Conservation (phyloP, 2,329 filamentous ascomycete species). For the Diaporthe nobilis region DNA sequence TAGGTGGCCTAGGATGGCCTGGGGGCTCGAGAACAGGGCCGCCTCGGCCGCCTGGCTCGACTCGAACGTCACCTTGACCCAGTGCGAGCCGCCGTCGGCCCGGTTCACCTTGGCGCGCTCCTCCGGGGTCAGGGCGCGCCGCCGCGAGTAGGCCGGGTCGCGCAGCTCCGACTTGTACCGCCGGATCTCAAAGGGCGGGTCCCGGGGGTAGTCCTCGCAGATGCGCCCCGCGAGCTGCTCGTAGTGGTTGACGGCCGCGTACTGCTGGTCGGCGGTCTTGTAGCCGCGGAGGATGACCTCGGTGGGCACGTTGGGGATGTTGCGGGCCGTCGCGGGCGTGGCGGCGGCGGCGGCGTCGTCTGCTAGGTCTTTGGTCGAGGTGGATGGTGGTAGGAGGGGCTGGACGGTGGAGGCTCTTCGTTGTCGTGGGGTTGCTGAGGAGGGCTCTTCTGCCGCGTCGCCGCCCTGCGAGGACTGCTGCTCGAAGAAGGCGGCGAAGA, state of each 20-base stretch:
- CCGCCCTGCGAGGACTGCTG: conserved; percentile 59
- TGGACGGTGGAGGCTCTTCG: conserved; percentile 42
- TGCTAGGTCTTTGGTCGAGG: conserved; percentile 40
- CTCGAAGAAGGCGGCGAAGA: conserved; percentile 71
- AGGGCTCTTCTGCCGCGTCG: conserved; percentile 46
- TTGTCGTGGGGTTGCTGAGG: conserved; percentile 33
- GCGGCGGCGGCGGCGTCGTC: conserved; percentile 36
- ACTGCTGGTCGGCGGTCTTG: conserved; percentile 74
- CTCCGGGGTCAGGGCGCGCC: conserved; percentile 75
- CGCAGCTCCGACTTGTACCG: conserved; percentile 82
- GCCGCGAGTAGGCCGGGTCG: conserved; percentile 78
- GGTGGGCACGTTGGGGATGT: conserved; percentile 62
- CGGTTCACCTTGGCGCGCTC: conserved; percentile 85
- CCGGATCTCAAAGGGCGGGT: conserved; percentile 79
- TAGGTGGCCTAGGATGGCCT: conserved; percentile 78
- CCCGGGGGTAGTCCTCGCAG: conserved; percentile 93
- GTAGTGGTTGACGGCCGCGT: conserved; percentile 90
- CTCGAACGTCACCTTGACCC: conserved; percentile 91
- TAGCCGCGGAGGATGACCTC: conserved; percentile 92
- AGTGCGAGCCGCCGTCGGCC: conserved; percentile 88
- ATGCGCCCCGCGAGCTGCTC: conserved; percentile 88
- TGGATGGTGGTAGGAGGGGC: conserved; percentile 15
- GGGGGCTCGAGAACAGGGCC: conserved; percentile 78
- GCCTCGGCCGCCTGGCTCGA: conserved; percentile 78
- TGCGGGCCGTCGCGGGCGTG: conserved; percentile 47